Evolutionary conservation across 306 rosid genomes (phyloP).

Genomic region (Hylodesmum podocarpum): DNA sequence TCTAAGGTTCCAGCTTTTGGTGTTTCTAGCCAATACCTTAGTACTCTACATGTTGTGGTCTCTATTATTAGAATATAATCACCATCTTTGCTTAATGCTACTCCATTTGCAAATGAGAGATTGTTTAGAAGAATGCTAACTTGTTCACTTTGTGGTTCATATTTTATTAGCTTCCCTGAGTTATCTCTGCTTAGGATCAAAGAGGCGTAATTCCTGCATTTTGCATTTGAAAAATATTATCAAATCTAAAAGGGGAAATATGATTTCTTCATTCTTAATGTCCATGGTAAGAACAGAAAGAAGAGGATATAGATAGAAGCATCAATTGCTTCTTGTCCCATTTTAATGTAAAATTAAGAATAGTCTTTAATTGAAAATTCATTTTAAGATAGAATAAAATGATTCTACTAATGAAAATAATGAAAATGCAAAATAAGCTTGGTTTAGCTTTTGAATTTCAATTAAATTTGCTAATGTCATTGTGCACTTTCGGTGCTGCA

Average conservation of each 20-base stretch:
- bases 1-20: conserved; percentile 52
- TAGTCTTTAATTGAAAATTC: background rate
- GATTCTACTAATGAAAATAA: background rate
- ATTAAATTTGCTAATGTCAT: background rate
- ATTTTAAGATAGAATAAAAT: background rate
- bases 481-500: background rate
- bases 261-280: background rate
- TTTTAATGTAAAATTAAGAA: background rate
- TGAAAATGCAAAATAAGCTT: background rate
- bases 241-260: background rate
- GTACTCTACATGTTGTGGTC: conserved; percentile 55
- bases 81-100: conserved; percentile 50
- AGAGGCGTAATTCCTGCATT: conserved; percentile 58
- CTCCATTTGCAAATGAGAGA: conserved; percentile 78
- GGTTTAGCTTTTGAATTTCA: background rate
- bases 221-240: background rate
- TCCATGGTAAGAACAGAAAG: background rate
- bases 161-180: conserved; percentile 68
- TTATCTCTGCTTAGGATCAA: conserved; percentile 54
- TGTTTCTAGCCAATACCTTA: conserved; percentile 67
- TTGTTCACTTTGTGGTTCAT: conserved; percentile 54
- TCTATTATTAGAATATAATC: conserved; percentile 59
- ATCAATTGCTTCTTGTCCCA: background rate
- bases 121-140: conserved; percentile 46
- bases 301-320: background rate